Evolutionary conservation across 192 early-diverging fungal genomes (phyloP), one percentile per base, ranked within the genome.

Genomic region (Podochytrium sp.): DNA sequence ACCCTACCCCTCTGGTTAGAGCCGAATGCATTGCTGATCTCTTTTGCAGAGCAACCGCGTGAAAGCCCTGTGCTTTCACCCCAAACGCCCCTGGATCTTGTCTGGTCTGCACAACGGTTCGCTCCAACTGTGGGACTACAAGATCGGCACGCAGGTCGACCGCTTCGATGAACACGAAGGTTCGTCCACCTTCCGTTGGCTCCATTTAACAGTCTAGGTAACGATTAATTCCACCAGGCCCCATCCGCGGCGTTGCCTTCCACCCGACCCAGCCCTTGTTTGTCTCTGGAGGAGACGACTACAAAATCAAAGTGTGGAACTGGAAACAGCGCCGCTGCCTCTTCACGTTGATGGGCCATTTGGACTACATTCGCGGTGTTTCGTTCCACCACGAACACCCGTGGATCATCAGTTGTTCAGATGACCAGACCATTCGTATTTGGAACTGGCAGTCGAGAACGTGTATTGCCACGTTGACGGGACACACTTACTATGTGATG

Each of bases 401-500:
- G 35, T 99, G 98, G 98, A 98, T 99, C 62, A 90, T 98, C 70
- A 91, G 87, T 68, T 92, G 93, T 61, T 96, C 95, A 5, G 98
- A 99, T 74, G 98, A 99, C 82, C 96, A 99, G 77, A 98, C 98
- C 5, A 96, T 98, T 72, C 93, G 98, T 57, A 98, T 99, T 64
- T 99, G 98, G 98, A 99, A 99, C 86, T 99, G 98, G 98, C 98
- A 99, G 81, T 96, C 94, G 35, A 86, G 96, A 61, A 96, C 91
- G 79, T 98, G 96, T 75, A 98, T 99, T 70, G 95, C 95, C 33
- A 95, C 98, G 55, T 83, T 99, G 38, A 97, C 98, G 0, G 98
- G 98, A 3, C 97, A 99, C 82, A 96, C 95, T 74, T 96, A 99
- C 84, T 99, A 98, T 78, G 96, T 98, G 23, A 99, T 98, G 96